These are phyloP conservation scores for Cucurbita maxima DNA, from an alignment of 306 rosid species.

Conservation along the genomic window DNA sequence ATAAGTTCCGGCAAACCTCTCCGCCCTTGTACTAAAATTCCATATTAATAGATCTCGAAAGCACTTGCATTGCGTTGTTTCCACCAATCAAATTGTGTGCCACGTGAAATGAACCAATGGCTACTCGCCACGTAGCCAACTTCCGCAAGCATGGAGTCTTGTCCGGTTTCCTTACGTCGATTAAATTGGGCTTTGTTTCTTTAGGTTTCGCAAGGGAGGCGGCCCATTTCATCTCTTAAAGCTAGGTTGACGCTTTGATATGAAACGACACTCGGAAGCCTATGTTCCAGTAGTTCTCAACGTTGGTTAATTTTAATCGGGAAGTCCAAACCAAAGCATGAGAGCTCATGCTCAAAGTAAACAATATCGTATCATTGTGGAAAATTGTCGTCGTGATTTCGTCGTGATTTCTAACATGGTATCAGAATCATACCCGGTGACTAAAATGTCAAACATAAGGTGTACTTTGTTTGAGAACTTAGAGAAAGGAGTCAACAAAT, in stretches of 20 bases:
- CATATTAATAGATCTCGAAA: conserved; percentile 25
- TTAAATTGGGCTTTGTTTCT: neutral
- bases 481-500: no score
- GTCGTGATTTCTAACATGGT: no score
- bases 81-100: conserved; percentile 34
- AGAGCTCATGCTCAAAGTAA: no score
- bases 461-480: no score
- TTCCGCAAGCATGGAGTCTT: neutral
- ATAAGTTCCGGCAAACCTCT: neutral
- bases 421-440: no score
- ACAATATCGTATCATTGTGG: no score
- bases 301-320: no score
- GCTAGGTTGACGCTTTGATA: neutral
- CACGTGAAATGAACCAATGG: conserved; percentile 28
- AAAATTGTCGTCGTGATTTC: no score
- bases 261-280: neutral
- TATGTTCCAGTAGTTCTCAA: no score
- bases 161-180: neutral
- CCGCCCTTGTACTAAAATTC: neutral
- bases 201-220: neutral
- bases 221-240: neutral
- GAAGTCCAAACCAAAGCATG: no score
- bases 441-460: no score
- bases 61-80: conserved; percentile 25
- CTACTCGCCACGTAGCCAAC: conserved; percentile 13